These are phyloP conservation scores for Eucalyptus brandiana DNA, from an alignment of 345 rosid species.

Conservation along the genomic window DNA sequence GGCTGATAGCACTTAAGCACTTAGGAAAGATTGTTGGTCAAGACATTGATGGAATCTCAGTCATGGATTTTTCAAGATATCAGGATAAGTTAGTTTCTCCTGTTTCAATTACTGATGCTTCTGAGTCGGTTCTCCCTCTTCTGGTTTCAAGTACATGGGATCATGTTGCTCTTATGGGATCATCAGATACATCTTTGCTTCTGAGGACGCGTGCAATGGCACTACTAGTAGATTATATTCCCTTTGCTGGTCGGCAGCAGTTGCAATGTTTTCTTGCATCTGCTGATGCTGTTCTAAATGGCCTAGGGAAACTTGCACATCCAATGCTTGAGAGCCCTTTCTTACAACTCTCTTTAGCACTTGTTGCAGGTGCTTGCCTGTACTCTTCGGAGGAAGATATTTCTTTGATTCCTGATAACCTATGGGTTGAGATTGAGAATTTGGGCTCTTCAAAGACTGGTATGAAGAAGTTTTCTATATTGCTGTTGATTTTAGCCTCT, in stretches of 20 bases:
- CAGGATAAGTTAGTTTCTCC: slow-evolving; percentile 18
- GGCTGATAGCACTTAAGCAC: slow-evolving; percentile 51
- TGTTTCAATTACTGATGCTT: slow-evolving; percentile 10
- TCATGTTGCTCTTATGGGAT: slow-evolving; percentile 47
- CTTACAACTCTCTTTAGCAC: slow-evolving; percentile 55
- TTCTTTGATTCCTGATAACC: slow-evolving; percentile 47
- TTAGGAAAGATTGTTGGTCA: slow-evolving; percentile 54
- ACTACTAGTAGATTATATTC: slow-evolving; percentile 52
- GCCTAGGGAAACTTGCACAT: slow-evolving; percentile 33
- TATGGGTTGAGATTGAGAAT: slow-evolving; percentile 55
- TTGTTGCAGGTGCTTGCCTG: slow-evolving; percentile 61
- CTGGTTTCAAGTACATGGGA: slow-evolving; percentile 71
- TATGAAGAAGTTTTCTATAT: not conserved
- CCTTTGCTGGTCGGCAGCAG: slow-evolving; percentile 37
- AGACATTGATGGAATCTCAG: slow-evolving; percentile 22
- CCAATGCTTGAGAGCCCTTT: slow-evolving; percentile 53
- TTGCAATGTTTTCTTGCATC: slow-evolving; percentile 59
- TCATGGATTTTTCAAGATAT: slow-evolving; percentile 9
- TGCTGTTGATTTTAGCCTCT: not conserved
- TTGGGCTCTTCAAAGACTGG: slow-evolving; percentile 44
- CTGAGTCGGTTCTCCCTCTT: slow-evolving; percentile 31
- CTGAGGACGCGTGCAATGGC: slow-evolving; percentile 53
- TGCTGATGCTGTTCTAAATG: slow-evolving; percentile 46
- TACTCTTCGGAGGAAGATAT: slow-evolving; percentile 59
- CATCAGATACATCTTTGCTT: slow-evolving; percentile 44